Percentiles rank a stretch among this genome's conserved stretches.
Evolutionary conservation across 169 alveolate genomes (phyloP).

Genomic region (Amoebophrya sp.): DNA sequence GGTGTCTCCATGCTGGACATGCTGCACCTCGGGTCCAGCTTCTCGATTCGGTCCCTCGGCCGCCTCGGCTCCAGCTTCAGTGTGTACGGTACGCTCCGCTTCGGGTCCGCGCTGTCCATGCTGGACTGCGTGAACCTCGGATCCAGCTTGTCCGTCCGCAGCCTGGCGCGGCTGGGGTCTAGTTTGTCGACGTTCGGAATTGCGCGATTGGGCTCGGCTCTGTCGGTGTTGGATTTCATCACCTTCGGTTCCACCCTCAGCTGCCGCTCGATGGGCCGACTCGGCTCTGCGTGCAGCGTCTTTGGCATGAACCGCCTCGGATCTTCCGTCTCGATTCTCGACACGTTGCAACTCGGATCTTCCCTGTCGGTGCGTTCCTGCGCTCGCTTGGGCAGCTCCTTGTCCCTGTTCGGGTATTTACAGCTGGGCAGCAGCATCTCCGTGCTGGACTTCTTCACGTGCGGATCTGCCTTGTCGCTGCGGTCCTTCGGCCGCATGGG

Average conservation of each 20-base stretch:
- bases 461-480: background rate
- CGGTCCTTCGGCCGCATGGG: constrained; percentile 30
- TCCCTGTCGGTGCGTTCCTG: background rate
- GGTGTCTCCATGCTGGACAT: background rate
- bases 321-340: background rate
- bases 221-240: constrained; percentile 32
- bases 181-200: constrained; percentile 23
- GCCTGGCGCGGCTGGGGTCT: constrained; percentile 35
- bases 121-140: constrained; percentile 39
- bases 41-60: constrained; percentile 27
- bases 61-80: constrained; percentile 10
- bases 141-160: constrained; percentile 12
- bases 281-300: background rate
- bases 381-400: constrained; percentile 21
- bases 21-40: constrained; percentile 15
- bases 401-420: background rate
- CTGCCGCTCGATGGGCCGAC: background rate
- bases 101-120: constrained; percentile 27
- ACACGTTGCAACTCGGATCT: background rate
- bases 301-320: background rate
- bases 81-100: constrained; percentile 30
- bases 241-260: background rate
- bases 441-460: constrained; percentile 22
- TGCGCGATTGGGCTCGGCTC: constrained; percentile 27
- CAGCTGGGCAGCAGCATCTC: background rate